Base-by-base conservation (phyloP, 2,329 filamentous ascomycete species). In the Calonectria multiphialidica region DNA sequence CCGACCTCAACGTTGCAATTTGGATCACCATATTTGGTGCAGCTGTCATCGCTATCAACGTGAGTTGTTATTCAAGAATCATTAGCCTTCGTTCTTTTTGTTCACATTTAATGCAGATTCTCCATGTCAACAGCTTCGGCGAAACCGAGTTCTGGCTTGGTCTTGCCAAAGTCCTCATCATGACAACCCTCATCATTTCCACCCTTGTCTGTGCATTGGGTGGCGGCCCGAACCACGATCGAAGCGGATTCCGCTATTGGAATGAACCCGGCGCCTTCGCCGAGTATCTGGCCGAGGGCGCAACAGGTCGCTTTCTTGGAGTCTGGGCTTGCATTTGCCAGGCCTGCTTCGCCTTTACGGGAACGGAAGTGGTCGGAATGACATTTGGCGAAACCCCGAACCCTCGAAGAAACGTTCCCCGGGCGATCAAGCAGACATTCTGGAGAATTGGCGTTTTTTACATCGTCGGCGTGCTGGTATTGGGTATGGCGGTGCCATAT, bases 81-180 rank as follows among this genome's bases (percentile, higher is more conserved):
- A 37, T 16, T 2, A 0, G 13, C 9, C 2, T 1, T 6, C 23
- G 0, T 15, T 40, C 3, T 3, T 15, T 6, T 21, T 10, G 15
- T 28, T 37, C 15, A 66, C 21, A 37, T 13, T 16, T 2, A 57
- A 21, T 18, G 18, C 50, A 83, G 81, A 59, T 84, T 40, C 76
- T 84, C 15, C 83, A 83, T 49, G 84, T 88, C 35, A 78, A 77
- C 8, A 82, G 84, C 63, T 87, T 86, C 62, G 86, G 86, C 55
- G 87, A 88, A 74, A 83, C 85, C 12, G 86, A 88, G 68, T 88
- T 88, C 69, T 86, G 85, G 82, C 84, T 89, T 68, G 84, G 84
- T 0, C 80, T 83, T 7, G 76, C 85, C 76, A 88, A 89, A 71
- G 82, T 87, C 3, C 72, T 88, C 3, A 83, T 86, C 57, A 85